Evolutionary conservation across 495 filamentous ascomycete species (phyloP), one percentile per base, ranked within the genome.

Genomic region (Podospora comata): DNA sequence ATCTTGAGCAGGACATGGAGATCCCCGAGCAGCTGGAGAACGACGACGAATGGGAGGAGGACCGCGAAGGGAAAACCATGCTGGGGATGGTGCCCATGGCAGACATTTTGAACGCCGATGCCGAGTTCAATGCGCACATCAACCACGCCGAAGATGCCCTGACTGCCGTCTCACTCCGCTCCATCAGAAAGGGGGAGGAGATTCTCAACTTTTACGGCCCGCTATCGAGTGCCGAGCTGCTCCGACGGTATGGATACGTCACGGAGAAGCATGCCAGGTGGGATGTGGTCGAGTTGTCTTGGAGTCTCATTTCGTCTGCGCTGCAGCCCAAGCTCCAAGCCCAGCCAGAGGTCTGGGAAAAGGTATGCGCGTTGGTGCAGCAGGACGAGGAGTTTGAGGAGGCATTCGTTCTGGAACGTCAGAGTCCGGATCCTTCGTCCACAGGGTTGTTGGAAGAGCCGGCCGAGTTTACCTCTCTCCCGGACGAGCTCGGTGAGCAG

Each of bases 1-100:
- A 97, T 69, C 84, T 98, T 0, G 83, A 85, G 13, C 79, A 81
- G 6, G 80, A 83, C 6, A 79, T 85, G 0, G 82, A 80, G 2
- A 77, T 79, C 0, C 77, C 83, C 0, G 82, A 86, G 11, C 79
- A 84, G 2, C 80, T 84, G 0, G 82, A 80, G 13, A 84, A 88
- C 54, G 84, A 85, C 13, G 83, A 81, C 28, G 89, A 85, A 19
- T 85, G 87, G 70, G 88, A 91, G 58, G 85, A 89, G 67, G 89
- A 90, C 19, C 87, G 90, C 67, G 90, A 90, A 28, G 88, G 88
- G 64, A 78, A 80, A 15, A 77, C 78, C 4, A 79, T 79, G 65
- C 91, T 96, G 76, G 92, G 90, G 58, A 94, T 98, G 92, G 90
- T 98, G 11, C 93, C 94, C 18, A 82, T 98, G 76, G 94, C 94